A percentile compares a stretch with the other conserved stretches of the same genome.
phyloP scores from a whole-genome alignment of 306 rosid genomes.

The Cicer cuneatum region DNA sequence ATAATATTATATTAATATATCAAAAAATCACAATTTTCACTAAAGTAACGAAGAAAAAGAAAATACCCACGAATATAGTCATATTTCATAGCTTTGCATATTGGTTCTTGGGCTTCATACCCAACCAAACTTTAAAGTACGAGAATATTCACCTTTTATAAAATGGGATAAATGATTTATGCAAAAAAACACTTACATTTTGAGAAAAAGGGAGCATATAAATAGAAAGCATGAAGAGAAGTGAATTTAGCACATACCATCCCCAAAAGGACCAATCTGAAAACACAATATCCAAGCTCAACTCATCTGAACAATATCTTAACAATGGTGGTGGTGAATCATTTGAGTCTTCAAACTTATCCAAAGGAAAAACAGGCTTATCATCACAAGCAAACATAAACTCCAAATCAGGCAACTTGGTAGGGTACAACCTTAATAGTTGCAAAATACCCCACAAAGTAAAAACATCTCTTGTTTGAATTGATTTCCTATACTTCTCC shows the following conservation, averaged over 20 bases:
- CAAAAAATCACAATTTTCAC: too few species aligned
- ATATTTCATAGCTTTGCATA: too few species aligned
- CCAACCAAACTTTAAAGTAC: too few species aligned
- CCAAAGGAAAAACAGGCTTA: conserved; percentile 60
- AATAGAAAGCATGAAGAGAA: background rate
- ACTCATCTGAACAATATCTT: conserved; percentile 63
- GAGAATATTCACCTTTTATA: too few species aligned
- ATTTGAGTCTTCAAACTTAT: conserved; percentile 42
- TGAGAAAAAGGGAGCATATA: too few species aligned
- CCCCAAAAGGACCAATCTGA: conserved; percentile 99
- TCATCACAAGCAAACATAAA: conserved; percentile 81
- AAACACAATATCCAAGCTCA: conserved; percentile 77
- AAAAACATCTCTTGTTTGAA: conserved; percentile 76
- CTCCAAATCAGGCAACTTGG: conserved; percentile 76
- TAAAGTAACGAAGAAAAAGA: too few species aligned
- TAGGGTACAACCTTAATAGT: conserved; percentile 69
- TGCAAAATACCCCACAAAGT: conserved; percentile 86
- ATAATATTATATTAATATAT: too few species aligned
- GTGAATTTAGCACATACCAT: conserved; percentile 53
- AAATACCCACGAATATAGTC: too few species aligned
- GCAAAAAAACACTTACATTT: too few species aligned
- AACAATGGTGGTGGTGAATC: conserved; percentile 69
- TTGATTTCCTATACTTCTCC: conserved; percentile 57
- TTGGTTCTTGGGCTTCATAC: too few species aligned
- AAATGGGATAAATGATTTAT: too few species aligned